Evolutionary conservation across 2,329 filamentous ascomycete species (phyloP).

Genomic region (Amauroascus verrucosus): DNA sequence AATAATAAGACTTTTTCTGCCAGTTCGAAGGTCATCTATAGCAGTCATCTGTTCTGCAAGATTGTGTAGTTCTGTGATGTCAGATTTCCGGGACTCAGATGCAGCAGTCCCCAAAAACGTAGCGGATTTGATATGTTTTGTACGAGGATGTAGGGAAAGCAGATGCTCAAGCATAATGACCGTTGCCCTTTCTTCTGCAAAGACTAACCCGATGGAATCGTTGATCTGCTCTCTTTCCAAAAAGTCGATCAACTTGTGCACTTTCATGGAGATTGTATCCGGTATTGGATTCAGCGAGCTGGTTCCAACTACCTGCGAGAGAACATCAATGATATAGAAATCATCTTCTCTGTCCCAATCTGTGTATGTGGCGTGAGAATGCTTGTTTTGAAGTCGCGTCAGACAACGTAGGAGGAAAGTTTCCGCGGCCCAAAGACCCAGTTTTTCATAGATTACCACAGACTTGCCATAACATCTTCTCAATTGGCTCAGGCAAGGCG

Average conservation of each 20-base stretch:
- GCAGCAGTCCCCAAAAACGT: slow-evolving; percentile 46
- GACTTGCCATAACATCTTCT: slow-evolving; percentile 45
- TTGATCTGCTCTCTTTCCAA: slow-evolving; percentile 34
- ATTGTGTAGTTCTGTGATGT: slow-evolving; percentile 42
- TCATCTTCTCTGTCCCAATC: slow-evolving; percentile 44
- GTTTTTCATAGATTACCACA: slow-evolving; percentile 43
- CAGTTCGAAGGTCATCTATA: slow-evolving; percentile 45
- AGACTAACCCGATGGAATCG: slow-evolving; percentile 52
- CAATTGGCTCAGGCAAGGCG: slow-evolving; percentile 45
- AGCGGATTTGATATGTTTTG: slow-evolving; percentile 30
- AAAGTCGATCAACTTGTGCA: slow-evolving; percentile 46
- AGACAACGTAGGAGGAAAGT: slow-evolving; percentile 50
- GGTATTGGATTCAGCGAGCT: slow-evolving; percentile 15
- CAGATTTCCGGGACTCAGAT: slow-evolving; percentile 34
- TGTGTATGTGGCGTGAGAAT: slow-evolving; percentile 23
- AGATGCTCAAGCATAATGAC: slow-evolving; percentile 52
- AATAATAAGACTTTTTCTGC: slow-evolving; percentile 48
- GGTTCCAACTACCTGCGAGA: slow-evolving; percentile 19
- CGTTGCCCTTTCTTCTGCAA: slow-evolving; percentile 54
- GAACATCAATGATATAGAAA: slow-evolving; percentile 43
- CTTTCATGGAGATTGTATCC: slow-evolving; percentile 47
- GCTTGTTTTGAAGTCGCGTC: slow-evolving; percentile 24
- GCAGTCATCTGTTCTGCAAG: slow-evolving; percentile 41
- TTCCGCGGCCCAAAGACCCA: slow-evolving; percentile 61
- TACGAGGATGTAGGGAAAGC: slow-evolving; percentile 43